Base-by-base conservation (phyloP, 2,329 filamentous ascomycete genomes). In the Fusarium chaquense region DNA sequence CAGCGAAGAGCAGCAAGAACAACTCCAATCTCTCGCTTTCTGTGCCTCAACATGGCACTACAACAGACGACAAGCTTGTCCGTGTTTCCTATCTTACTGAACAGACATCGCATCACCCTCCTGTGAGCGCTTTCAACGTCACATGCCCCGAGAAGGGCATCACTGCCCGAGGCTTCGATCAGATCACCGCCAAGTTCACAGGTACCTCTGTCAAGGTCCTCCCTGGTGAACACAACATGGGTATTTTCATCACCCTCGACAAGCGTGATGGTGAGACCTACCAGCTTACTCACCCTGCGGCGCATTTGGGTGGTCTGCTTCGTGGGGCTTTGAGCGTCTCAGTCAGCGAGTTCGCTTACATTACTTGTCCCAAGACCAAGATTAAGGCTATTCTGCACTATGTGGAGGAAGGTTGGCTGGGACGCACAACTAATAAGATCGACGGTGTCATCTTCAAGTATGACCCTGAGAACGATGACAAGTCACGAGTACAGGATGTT, bases 131-230 rank as follows among this genome's bases (percentile, higher is more conserved):
- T 16, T 99, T 97, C 81, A 95, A 93, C 79, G 90, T 98, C 69
- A 91, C 94, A 76, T 99, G 96, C 77, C 94, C 94, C 1, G 92
- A 97, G 72, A 94, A 93, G 77, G 96, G 95, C 30, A 87, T 99
- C 70, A 89, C 89, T 38, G 96, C 96, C 18, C 88, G 91, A 62
- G 96, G 96, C 2, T 99, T 95, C 77, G 96, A 99, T 77, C 96
- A 99, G 83, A 90, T 99, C 75, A 95, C 92, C 73, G 96, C 96
- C 76, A 98, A 98, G 80, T 99, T 99, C 81, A 98, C 96, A 1
- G 96, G 96, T 60, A 98, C 96, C 20, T 95, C 93, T 73, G 87
- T 99, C 79, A 93, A 94, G 77, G 95, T 99, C 38, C 90, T 91
- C 24, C 93, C 96, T 1, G 96, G 96, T 68, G 90, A 94, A 77